A percentile compares a stretch with the other conserved stretches of the same genome.
phyloP scores from a whole-genome alignment of 805 yeast species.

The Citeromyces matritensis region DNA sequence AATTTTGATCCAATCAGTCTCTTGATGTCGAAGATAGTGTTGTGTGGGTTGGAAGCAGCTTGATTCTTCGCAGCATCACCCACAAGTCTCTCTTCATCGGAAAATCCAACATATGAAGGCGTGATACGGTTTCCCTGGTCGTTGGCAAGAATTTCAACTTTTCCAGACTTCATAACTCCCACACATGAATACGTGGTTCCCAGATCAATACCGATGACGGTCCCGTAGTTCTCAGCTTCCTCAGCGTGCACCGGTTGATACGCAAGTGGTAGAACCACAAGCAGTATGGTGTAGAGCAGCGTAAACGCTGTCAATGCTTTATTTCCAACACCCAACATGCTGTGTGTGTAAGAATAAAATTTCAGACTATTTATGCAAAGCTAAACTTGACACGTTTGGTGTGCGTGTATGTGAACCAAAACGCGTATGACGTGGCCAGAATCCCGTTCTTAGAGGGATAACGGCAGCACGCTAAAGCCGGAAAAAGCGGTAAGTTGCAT shows the following conservation, averaged over 20 bases:
- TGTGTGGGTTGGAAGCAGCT: constrained; percentile 90
- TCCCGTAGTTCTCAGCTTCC: constrained; percentile 3
- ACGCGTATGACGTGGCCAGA: too few relatives aligned
- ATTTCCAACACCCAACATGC: too few relatives aligned
- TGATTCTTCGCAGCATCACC: constrained; percentile 99
- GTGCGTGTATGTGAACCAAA: too few relatives aligned
- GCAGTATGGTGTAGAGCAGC: constrained; percentile 2
- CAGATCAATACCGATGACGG: constrained; percentile 67
- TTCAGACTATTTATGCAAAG: too few relatives aligned
- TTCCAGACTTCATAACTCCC: constrained; percentile 64
- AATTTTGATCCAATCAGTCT: constrained; percentile 84
- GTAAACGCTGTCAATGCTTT: constrained; percentile 1
- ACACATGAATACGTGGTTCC: constrained; percentile 98
- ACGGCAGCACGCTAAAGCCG: too few relatives aligned
- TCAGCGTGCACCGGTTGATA: constrained; percentile 2
- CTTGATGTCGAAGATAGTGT: constrained; percentile 93
- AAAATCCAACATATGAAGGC: constrained; percentile 93
- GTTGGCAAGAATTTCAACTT: constrained; percentile 91
- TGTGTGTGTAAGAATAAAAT: too few relatives aligned
- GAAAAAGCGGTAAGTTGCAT: too few relatives aligned
- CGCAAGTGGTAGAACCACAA: constrained; percentile 3
- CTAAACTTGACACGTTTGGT: too few relatives aligned
- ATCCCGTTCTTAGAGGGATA: too few relatives aligned
- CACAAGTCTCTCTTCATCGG: constrained; percentile 86
- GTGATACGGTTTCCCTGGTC: constrained; percentile 99